A percentile compares a stretch with the other conserved stretches of the same genome.
phyloP scores from a whole-genome alignment of 345 rosid species.

The Melaleuca quinquenervia region DNA sequence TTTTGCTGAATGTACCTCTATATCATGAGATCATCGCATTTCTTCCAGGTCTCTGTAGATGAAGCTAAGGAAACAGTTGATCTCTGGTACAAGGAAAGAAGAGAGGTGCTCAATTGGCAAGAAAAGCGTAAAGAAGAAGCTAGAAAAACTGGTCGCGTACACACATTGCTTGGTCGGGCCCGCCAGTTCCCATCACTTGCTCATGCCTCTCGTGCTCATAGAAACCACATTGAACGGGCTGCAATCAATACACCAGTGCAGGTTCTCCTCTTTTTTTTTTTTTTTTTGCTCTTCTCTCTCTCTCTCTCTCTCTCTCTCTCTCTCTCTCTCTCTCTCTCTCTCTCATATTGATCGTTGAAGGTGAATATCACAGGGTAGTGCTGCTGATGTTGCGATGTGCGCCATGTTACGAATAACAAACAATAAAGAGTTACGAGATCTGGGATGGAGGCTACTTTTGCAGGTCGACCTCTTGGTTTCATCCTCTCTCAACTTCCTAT shows the following conservation, averaged over 20 bases:
- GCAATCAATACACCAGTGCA: constrained; percentile 96
- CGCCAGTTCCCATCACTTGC: constrained; percentile 46
- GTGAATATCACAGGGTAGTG: constrained; percentile 67
- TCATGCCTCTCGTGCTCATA: constrained; percentile 28
- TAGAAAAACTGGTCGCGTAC: constrained; percentile 27
- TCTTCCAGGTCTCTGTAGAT: constrained; percentile 55
- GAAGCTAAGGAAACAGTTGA: constrained; percentile 81
- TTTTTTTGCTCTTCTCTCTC: background rate
- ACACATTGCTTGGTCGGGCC: constrained; percentile 73
- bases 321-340: constrained; percentile 3
- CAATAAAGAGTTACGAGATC: constrained; percentile 44
- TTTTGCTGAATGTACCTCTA: background rate
- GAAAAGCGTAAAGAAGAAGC: constrained; percentile 65
- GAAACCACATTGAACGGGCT: constrained; percentile 65
- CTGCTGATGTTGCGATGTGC: constrained; percentile 97
- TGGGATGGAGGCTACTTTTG: constrained; percentile 86
- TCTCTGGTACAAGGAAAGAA: constrained; percentile 89
- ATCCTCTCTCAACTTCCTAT: background rate
- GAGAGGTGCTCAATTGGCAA: constrained; percentile 85
- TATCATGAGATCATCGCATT: background rate
- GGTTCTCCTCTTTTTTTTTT: constrained; percentile 26
- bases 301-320: background rate
- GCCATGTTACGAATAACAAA: constrained; percentile 84
- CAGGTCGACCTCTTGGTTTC: constrained; percentile 41
- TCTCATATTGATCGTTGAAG: background rate